phyloP scores from a whole-genome alignment of 2,329 filamentous ascomycete genomes.

The Fusarium dimerum region DNA sequence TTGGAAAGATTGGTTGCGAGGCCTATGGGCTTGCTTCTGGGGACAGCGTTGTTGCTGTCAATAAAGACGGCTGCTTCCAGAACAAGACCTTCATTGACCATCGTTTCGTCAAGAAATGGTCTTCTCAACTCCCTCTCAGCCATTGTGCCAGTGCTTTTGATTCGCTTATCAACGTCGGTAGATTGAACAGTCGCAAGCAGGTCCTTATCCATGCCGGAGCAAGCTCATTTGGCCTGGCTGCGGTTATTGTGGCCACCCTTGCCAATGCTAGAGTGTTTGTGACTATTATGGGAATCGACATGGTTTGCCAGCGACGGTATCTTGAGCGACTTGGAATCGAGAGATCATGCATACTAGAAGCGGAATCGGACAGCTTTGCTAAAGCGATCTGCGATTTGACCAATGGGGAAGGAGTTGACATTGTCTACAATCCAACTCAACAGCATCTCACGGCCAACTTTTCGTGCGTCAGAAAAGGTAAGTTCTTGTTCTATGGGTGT shows the following conservation, averaged over 20 bases:
- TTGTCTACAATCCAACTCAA: conserved; percentile 49
- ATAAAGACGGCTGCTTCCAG: conserved; percentile 36
- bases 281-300: conserved; percentile 36
- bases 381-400: conserved; percentile 35
- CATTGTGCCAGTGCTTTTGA: conserved; percentile 45
- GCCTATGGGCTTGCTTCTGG: conserved; percentile 36
- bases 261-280: conserved; percentile 44
- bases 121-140: conserved; percentile 36
- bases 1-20: conserved; percentile 36
- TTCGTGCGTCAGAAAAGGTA: conserved; percentile 39
- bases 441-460: conserved; percentile 33
- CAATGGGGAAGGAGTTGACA: conserved; percentile 37
- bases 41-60: conserved; percentile 45
- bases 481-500: conserved; percentile 18
- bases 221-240: conserved; percentile 45
- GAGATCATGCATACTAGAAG: conserved; percentile 40
- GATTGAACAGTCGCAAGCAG: conserved; percentile 26
- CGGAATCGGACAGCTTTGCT: conserved; percentile 36
- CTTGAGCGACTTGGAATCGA: conserved; percentile 39
- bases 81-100: conserved; percentile 36
- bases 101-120: conserved; percentile 37
- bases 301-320: conserved; percentile 37
- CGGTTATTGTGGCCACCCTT: conserved; percentile 41
- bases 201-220: conserved; percentile 48
- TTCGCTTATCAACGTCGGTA: conserved; percentile 38